Evolutionary conservation across 2,329 filamentous ascomycete genomes (phyloP).

Genomic region (Neophaeococcomyces mojaviensis): DNA sequence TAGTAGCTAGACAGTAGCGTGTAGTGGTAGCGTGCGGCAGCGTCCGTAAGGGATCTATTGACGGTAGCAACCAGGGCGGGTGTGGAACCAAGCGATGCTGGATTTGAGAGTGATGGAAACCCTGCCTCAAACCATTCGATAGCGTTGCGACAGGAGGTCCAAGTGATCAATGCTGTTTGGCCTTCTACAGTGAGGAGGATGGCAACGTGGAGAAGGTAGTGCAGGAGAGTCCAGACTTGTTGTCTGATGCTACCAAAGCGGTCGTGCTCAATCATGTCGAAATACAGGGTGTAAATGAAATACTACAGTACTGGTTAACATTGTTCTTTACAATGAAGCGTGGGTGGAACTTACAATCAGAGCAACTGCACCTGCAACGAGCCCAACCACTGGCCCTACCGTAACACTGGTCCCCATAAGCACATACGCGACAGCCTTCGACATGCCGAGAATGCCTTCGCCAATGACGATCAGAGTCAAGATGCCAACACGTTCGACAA

Average conservation of each 20-base stretch:
- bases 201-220: conserved; percentile 57
- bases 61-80: not conserved
- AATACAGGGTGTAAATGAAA: conserved; percentile 57
- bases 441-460: conserved; percentile 53
- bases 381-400: conserved; percentile 31
- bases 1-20: not conserved
- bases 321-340: not conserved
- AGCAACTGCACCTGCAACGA: conserved; percentile 28
- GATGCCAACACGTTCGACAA: conserved; percentile 56
- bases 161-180: conserved; percentile 9
- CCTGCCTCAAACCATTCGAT: not conserved
- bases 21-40: not conserved
- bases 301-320: conserved; percentile 33
- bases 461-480: conserved; percentile 60
- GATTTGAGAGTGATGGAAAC: not conserved
- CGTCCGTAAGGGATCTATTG: not conserved
- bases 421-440: conserved; percentile 24
- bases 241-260: conserved; percentile 49
- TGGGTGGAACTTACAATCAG: conserved; percentile 2
- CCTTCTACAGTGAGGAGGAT: conserved; percentile 58
- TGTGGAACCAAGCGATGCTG: not conserved
- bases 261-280: conserved; percentile 46
- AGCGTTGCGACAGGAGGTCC: not conserved
- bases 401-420: conserved; percentile 14
- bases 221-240: conserved; percentile 42